Evolutionary conservation across 805 yeast genomes (phyloP), one percentile per base, ranked within the genome.

Genomic region (Saccharomycopsis malanga): DNA sequence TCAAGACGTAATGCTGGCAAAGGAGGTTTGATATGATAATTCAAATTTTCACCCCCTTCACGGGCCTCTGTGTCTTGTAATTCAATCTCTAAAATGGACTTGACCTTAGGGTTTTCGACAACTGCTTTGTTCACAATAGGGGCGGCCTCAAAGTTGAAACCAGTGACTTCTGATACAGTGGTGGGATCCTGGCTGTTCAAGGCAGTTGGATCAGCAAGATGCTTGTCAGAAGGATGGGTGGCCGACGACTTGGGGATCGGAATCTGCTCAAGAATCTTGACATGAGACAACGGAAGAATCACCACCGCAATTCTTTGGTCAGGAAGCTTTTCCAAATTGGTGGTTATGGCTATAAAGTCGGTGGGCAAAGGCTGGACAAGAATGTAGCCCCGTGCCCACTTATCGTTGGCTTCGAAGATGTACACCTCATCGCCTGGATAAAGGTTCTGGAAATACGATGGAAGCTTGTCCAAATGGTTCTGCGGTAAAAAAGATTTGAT

Each of bases 341-440:
- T 73, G 1, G 65, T 59, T 47, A 55, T 53, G 12, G 83, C 77
- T 32, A 81, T 73, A 61, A 78, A 83, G 58, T 81, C 87, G 27
- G 77, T 71, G 1, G 91, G 91, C 45, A 79, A 65, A 4, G 94
- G 89, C 49, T 79, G 73, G 34, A 81, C 67, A 30, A 83, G 66
- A 3, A 77, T 70, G 61, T 87, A 87, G 10, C 88, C 95, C 56
- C 95, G 71, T 21, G 80, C 87, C 95, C 95, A 87, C 52, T 73
- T 73, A 18, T 70, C 70, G 35, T 66, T 62, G 41, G 73, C 66
- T 59, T 87, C 95, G 58, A 86, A 83, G 17, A 85, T 67, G 60
- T 74, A 84, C 27, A 83, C 78, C 53, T 81, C 86, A 62, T 86
- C 94, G 30, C 95, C 95, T 18, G 81, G 81, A 57, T 77, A 81